A percentile compares a stretch with the other conserved stretches of the same genome.
Evolutionary conservation across 2,329 filamentous ascomycete species (phyloP).

Genomic region (Talaromyces piceae): DNA sequence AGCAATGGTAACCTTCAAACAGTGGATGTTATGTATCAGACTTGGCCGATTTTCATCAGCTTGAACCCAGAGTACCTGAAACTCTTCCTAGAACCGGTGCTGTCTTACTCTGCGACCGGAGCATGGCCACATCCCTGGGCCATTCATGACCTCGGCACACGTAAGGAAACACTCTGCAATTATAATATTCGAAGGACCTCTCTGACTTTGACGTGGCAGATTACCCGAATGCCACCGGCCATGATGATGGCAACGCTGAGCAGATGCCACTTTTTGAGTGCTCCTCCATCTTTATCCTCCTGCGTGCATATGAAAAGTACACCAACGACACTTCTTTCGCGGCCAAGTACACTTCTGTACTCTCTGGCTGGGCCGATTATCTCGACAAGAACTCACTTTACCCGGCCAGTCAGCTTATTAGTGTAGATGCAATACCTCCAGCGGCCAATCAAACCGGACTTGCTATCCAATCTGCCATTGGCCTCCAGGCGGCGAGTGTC

Average conservation of each 20-base stretch:
- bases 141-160: constrained; percentile 36
- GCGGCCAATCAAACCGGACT: constrained; percentile 41
- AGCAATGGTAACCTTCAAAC: constrained; percentile 40
- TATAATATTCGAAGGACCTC: not conserved
- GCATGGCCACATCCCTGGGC: constrained; percentile 31
- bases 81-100: constrained; percentile 37
- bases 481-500: constrained; percentile 38
- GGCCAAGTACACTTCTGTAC: constrained; percentile 25
- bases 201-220: constrained; percentile 8
- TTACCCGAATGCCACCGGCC: constrained; percentile 37
- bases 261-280: constrained; percentile 38
- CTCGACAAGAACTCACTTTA: constrained; percentile 33
- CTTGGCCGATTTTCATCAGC: constrained; percentile 38
- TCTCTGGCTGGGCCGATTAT: constrained; percentile 36
- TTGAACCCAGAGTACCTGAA: constrained; percentile 38
- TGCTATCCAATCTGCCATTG: constrained; percentile 42
- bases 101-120: constrained; percentile 35
- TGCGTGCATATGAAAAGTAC: constrained; percentile 31
- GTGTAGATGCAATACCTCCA: constrained; percentile 36
- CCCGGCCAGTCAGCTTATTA: constrained; percentile 34
- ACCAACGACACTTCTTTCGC: constrained; percentile 34
- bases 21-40: constrained; percentile 37
- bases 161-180: not conserved
- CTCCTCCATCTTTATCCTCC: constrained; percentile 33
- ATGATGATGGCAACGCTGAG: constrained; percentile 32